A percentile compares a stretch with the other conserved stretches of the same genome.
Conservation (phyloP, 305 asterid species). For the Rubia peregrina region DNA sequence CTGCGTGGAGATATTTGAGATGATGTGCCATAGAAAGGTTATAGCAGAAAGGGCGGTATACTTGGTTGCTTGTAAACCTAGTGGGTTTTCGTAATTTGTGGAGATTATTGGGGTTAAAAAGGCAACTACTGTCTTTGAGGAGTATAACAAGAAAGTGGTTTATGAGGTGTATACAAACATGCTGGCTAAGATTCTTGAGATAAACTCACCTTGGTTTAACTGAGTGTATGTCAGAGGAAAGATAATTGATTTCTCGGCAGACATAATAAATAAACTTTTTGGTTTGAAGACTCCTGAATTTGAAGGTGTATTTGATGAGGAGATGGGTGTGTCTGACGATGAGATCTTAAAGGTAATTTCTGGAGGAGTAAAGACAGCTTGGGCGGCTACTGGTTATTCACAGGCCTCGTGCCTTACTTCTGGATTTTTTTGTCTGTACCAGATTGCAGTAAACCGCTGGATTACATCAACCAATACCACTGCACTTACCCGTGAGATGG, state of each 20-base stretch:
- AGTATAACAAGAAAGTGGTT: too few relatives aligned
- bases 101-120: too few relatives aligned
- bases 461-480: not conserved
- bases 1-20: too few relatives aligned
- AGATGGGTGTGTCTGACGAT: not conserved
- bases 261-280: not conserved
- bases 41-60: too few relatives aligned
- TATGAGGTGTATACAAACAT: too few relatives aligned
- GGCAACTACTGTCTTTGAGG: too few relatives aligned
- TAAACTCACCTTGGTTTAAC: not conserved
- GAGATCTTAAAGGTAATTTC: not conserved
- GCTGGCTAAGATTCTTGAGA: too few relatives aligned
- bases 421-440: not conserved
- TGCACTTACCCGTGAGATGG: not conserved
- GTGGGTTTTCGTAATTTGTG: too few relatives aligned
- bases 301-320: not conserved
- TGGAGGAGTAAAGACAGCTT: not conserved
- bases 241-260: not conserved
- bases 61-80: too few relatives aligned
- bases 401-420: not conserved
- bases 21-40: too few relatives aligned
- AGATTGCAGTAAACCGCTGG: not conserved
- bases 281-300: not conserved
- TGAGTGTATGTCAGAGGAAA: not conserved
- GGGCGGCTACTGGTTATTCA: not conserved